phyloP scores from a whole-genome alignment of 495 filamentous ascomycete genomes.

The Pyrenula aspistea region DNA sequence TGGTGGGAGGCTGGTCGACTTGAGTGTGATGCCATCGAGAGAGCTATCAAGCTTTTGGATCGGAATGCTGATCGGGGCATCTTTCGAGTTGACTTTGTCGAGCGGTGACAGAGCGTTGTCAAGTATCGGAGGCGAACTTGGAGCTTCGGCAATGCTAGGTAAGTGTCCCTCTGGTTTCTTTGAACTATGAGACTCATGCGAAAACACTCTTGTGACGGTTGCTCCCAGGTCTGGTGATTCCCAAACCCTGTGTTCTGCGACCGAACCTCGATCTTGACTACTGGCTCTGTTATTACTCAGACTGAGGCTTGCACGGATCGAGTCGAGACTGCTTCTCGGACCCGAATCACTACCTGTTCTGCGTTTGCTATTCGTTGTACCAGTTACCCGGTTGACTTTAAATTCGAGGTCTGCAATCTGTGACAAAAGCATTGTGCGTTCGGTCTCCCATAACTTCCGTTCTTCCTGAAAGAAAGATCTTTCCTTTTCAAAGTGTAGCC shows the following conservation, averaged over 20 bases:
- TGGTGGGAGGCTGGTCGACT: constrained; percentile 31
- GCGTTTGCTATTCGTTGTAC: constrained; percentile 4
- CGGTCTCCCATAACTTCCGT: constrained; percentile 28
- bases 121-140: constrained; percentile 18
- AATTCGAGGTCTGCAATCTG: constrained; percentile 29
- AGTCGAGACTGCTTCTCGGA: constrained; percentile 1
- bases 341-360: constrained; percentile 1
- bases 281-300: constrained; percentile 5
- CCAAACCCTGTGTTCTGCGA: constrained; percentile 21
- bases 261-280: constrained; percentile 3
- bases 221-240: constrained; percentile 27
- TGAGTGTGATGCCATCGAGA: constrained; percentile 35
- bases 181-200: constrained; percentile 16
- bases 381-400: constrained; percentile 8
- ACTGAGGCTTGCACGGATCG: neutral
- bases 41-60: constrained; percentile 36
- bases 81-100: constrained; percentile 12
- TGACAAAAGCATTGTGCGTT: constrained; percentile 22
- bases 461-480: constrained; percentile 27
- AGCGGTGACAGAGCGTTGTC: constrained; percentile 31
- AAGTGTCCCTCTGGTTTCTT: constrained; percentile 15
- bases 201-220: constrained; percentile 32
- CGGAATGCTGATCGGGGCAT: constrained; percentile 21
- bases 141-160: constrained; percentile 2
- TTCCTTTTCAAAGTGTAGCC: constrained; percentile 24